phyloP scores from a whole-genome alignment of 352 stramenopile genomes.

The Phytophthora syringae region DNA sequence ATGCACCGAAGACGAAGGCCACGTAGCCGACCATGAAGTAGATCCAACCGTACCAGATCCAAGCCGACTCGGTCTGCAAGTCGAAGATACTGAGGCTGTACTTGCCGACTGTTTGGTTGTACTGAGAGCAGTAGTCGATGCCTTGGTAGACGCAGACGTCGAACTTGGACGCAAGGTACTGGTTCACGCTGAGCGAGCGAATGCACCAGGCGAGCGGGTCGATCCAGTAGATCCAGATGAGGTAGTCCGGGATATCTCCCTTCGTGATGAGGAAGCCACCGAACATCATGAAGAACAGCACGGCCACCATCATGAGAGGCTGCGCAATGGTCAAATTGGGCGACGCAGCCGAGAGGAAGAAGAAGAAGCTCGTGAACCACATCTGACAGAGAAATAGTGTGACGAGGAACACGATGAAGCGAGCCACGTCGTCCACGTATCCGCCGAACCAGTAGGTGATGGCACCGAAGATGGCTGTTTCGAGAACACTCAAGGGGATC shows the following conservation, averaged over 20 bases:
- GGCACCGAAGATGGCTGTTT: slow-evolving; percentile 84
- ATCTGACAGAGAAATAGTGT: slow-evolving; percentile 74
- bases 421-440: slow-evolving; percentile 46
- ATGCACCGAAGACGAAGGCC: slow-evolving; percentile 34
- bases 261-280: slow-evolving; percentile 72
- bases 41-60: slow-evolving; percentile 63
- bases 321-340: slow-evolving; percentile 68
- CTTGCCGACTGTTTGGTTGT: slow-evolving; percentile 38
- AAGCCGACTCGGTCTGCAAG: slow-evolving; percentile 48
- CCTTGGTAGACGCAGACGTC: slow-evolving; percentile 54
- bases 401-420: slow-evolving; percentile 68
- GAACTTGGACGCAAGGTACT: slow-evolving; percentile 56
- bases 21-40: slow-evolving; percentile 51
- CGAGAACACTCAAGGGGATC: slow-evolving; percentile 60
- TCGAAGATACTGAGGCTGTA: slow-evolving; percentile 56
- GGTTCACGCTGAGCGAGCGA: slow-evolving; percentile 58
- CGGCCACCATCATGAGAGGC: slow-evolving; percentile 59
- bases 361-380: slow-evolving; percentile 77
- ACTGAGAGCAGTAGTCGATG: slow-evolving; percentile 56
- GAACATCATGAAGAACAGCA: slow-evolving; percentile 76
- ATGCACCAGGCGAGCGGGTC: slow-evolving; percentile 76
- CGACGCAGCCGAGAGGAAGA: slow-evolving; percentile 55
- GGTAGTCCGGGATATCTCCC: slow-evolving; percentile 59
- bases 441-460: slow-evolving; percentile 92
- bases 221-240: slow-evolving; percentile 82